Evolutionary conservation across 2,329 filamentous ascomycete species (phyloP), one percentile per base, ranked within the genome.

Genomic region (Alternaria viburni): DNA sequence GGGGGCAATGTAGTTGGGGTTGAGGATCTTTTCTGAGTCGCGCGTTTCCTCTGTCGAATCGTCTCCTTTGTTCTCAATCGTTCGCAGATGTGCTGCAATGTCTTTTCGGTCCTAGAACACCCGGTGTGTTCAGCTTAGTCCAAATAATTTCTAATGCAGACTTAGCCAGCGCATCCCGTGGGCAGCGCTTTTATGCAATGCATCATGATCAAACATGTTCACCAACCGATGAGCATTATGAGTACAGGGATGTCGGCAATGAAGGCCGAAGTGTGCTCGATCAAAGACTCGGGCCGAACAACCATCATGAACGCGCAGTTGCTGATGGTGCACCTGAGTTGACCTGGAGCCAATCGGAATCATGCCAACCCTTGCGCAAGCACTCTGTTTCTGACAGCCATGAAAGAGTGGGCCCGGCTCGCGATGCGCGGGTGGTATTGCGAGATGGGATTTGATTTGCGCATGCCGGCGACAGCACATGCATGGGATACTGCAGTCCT

Each of bases 1-100:
- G 67, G 66, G 8, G 41, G 28, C 3, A 54, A 60, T 15, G 57
- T 55, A 32, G 64, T 66, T 7, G 54, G 54, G 11, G 68, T 71
- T 26, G 62, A 56, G 19, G 67, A 73, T 7, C 15, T 76, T 23
- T 74, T 75, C 54, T 74, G 30, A 64, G 30, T 21, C 28, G 11
- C 11, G 5, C 3, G 11, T 17, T 43, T 28, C 32, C 6, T 54
- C 19, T 19, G 17, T 12, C 19, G 17, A 43, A 49, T 12, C 28
- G 6, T 41, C 8, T 41, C 28, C 19, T 21, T 21, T 41, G 49
- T 21, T 36, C 28, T 36, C 30, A 13, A 52, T 13, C 28, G 19
- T 25, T 41, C 13, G 13, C 30, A 23, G 17, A 15, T 52, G 6
- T 41, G 28, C 49, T 36, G 28, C 36, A 41, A 17, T 41, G 15